Evolutionary conservation across 2,329 filamentous ascomycete genomes (phyloP), one percentile per base, ranked within the genome.

Genomic region (Penicillium hesseltinei): DNA sequence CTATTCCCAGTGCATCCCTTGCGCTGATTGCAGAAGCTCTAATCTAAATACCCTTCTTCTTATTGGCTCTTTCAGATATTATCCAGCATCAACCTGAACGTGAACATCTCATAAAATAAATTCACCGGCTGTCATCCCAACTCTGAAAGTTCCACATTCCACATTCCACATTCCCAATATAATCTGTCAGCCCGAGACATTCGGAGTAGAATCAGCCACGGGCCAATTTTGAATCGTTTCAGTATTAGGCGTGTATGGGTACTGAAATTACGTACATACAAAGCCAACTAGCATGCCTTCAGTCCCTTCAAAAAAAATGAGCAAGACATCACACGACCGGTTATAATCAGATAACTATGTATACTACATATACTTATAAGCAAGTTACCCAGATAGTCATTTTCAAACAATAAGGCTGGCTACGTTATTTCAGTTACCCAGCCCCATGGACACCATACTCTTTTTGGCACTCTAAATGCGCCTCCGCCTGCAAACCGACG

Each of bases 171-270:
- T 38, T 6, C 6, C 10, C 13, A 6, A 3, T 39, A 10, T n/a
- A 17, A 13, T 23, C 25, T 13, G 31, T 25, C 46, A 42, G 23
- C 7, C 39, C 33, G 33, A 19, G 27, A 17, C 19, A 49, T 35
- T 56, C 53, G 47, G 53, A 56, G 31, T 31, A 56, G 13, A 45
- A 51, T 51, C 53, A 38, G 36, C n/a, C n/a, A 23, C 45, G 39
- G 53, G 42, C 53, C 31, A 49, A 21, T 23, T 48, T 21, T 13
- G 7, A 38, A 51, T 42, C n/a, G 4, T 33, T 29, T 9, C n/a
- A 13, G 45, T 38, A 8, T 25, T 25, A 11, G n/a, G 23, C 13
- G 40, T 13, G 17, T 39, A 39, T 17, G n/a, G 11, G 35, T 25
- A 19, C n/a, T 3, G 19, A 15, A 33, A 49, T 9, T 6, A 7